Base-by-base conservation (phyloP, 2,329 filamentous ascomycete genomes). In the Diplocarpon mali region DNA sequence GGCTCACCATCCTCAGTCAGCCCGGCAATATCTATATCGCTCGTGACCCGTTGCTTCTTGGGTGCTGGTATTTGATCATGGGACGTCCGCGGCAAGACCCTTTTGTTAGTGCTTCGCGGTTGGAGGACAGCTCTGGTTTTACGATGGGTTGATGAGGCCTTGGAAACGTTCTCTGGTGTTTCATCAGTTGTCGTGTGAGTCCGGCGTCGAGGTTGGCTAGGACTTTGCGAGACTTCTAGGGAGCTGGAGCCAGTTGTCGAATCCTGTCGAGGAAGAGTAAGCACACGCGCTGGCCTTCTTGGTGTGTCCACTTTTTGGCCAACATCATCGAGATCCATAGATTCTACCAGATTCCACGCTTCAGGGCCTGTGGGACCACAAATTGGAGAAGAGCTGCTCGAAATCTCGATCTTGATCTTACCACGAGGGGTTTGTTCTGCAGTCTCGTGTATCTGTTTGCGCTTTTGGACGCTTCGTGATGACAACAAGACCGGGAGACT, bases 241-340 rank as follows among this genome's bases (percentile, higher is more conserved):
- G 40, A 38, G 12, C 24, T 20, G 10, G 39, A 14, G 7, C 28
- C 24, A 7, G 31, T n/a, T 36, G 16, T 37, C 15, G 35, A 35
- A 36, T 30, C 24, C 28, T 38, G 38, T 12, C 28, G 44, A 34
- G 29, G 38, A 11, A 50, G 29, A 32, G 51, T 35, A 5, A 46
- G 12, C 15, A 45, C 38, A 16, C 45, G 51, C 2, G 50, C 52
- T 36, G 46, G 53, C 46, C 63, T 64, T 44, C 56, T 60, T 1
- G 62, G 62, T 8, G 62, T 64, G 34, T 51, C 45, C 11, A 60
- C 52, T 42, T 60, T 61, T 32, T 58, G 47, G 4, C 62, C 62
- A 46, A 63, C 60, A 15, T 63, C 60, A 48, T 64, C 62, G 10
- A 64, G 52, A 45, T 64, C 62, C 17, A 64, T 52, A 40, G 59